Evolutionary conservation across 169 alveolate genomes (phyloP), one percentile per base, ranked within the genome.

Genomic region (Cystoisospora suis): DNA sequence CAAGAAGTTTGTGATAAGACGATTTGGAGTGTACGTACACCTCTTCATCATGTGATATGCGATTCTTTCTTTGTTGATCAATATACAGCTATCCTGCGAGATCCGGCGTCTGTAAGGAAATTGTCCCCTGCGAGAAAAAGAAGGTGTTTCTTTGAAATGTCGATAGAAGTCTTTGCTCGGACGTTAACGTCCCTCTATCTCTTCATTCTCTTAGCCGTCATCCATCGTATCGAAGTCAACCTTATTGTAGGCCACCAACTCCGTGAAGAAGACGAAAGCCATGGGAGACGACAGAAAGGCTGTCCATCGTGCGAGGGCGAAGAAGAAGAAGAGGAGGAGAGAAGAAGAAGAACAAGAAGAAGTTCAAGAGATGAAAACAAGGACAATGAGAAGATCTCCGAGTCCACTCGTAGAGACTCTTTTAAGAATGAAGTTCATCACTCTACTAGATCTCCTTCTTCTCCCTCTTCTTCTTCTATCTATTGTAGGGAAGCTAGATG

Each of bases 201-300:
- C 56, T 38, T 72, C 83, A 56, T 72, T 32, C 83, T 72, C 58
- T 34, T 72, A 34, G 56, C 27, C 7, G 56, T 72, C 7, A 46
- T 72, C 23, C 83, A 72, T 53, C 53, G 83, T 1, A 56, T 72
- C 47, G 58, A 72, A 0, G 56, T 72, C 83, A 72, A 72, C 83
- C 36, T 72, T 38, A 17, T 72, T 38, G 83, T 34, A 9, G 58
- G 83, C 83, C 83, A 72, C 29, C 65, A 15, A 12, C n/a, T n/a
- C n/a, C n/a, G n/a, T n/a, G n/a, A n/a, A n/a, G n/a, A n/a, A n/a
- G n/a, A n/a, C n/a, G n/a, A n/a, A n/a, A n/a, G n/a, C n/a, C n/a
- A n/a, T n/a, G n/a, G n/a, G n/a, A n/a, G n/a, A n/a, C n/a, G n/a
- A n/a, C n/a, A n/a, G n/a, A n/a, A n/a, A n/a, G n/a, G n/a, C n/a